Conservation (phyloP, 192 early-diverging fungal species). For the Backusella sp. region DNA sequence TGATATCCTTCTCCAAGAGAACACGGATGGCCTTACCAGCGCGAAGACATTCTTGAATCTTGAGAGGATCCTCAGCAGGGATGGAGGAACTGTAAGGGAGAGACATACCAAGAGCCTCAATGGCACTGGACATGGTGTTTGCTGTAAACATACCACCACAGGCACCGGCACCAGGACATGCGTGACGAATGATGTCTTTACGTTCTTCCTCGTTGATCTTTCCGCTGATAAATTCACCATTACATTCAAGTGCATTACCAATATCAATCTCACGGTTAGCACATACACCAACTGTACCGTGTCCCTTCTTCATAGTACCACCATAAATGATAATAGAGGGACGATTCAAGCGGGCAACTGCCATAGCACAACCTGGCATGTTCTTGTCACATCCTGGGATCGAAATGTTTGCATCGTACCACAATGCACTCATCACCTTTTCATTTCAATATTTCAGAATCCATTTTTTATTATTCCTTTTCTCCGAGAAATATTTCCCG, state of each 20-base stretch:
- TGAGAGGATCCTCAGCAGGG: slow-evolving; percentile 86
- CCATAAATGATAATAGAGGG: slow-evolving; percentile 98
- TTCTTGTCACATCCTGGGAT: slow-evolving; percentile 85
- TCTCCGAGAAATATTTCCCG: slow-evolving; percentile 7
- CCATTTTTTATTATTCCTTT: neutral
- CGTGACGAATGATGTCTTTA: slow-evolving; percentile 62
- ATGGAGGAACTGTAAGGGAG: slow-evolving; percentile 94
- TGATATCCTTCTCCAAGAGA: slow-evolving; percentile 88
- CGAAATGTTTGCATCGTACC: slow-evolving; percentile 98
- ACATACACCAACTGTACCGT: slow-evolving; percentile 55
- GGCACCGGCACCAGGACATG: slow-evolving; percentile 89
- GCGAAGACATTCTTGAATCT: slow-evolving; percentile 83
- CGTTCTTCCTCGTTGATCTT: slow-evolving; percentile 89
- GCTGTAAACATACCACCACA: slow-evolving; percentile 89
- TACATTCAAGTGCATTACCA: slow-evolving; percentile 92
- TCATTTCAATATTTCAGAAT: neutral
- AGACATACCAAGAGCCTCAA: slow-evolving; percentile 96
- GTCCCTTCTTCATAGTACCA: slow-evolving; percentile 87
- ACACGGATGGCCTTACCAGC: slow-evolving; percentile 86
- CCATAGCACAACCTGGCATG: slow-evolving; percentile 97
- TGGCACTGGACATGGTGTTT: slow-evolving; percentile 80
- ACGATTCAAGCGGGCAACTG: slow-evolving; percentile 92
- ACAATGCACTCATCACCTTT: slow-evolving; percentile 89
- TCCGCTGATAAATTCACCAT: slow-evolving; percentile 90
- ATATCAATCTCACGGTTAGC: slow-evolving; percentile 69